Percentiles rank a stretch among this genome's conserved stretches.
These are phyloP conservation scores for Pyrenula massariospora DNA, from an alignment of 495 filamentous ascomycete species.

Conservation along the genomic window DNA sequence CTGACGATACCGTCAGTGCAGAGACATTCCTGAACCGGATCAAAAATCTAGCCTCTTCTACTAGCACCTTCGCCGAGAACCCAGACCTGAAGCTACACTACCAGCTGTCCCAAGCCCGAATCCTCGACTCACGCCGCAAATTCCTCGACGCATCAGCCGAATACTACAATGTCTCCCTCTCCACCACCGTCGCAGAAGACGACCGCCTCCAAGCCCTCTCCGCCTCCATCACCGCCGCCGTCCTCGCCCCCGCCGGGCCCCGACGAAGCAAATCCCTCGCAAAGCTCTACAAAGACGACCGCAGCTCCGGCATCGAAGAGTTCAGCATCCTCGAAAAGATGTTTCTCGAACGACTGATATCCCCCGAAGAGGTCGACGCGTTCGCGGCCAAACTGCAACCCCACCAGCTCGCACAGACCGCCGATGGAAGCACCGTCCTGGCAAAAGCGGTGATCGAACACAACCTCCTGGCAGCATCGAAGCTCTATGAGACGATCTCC, in stretches of 20 bases:
- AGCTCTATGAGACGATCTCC: constrained; percentile 81
- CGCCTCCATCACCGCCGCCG: constrained; percentile 88
- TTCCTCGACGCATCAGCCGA: constrained; percentile 84
- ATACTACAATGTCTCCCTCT: constrained; percentile 78
- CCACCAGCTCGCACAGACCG: constrained; percentile 80
- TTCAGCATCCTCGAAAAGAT: constrained; percentile 93
- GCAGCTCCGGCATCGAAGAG: constrained; percentile 62
- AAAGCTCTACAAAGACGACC: constrained; percentile 88
- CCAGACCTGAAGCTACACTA: constrained; percentile 68
- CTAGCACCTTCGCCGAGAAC: constrained; percentile 37
- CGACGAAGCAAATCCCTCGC: constrained; percentile 66
- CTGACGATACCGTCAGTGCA: constrained; percentile 78
- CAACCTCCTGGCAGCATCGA: constrained; percentile 77
- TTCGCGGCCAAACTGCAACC: constrained; percentile 71
- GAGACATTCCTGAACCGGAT: constrained; percentile 83
- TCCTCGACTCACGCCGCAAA: constrained; percentile 76
- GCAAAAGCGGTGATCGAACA: constrained; percentile 91
- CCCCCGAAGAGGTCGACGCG: constrained; percentile 66
- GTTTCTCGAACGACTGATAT: constrained; percentile 81
- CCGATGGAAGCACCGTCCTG: constrained; percentile 88
- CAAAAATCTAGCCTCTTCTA: constrained; percentile 77
- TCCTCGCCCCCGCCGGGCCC: constrained; percentile 85
- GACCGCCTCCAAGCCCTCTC: constrained; percentile 73
- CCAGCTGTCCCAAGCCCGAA: constrained; percentile 81
- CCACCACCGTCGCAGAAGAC: constrained; percentile 64